A percentile compares a stretch with the other conserved stretches of the same genome.
Evolutionary conservation across 2,329 filamentous ascomycete species (phyloP).

Genomic region (Fusarium chaquense): DNA sequence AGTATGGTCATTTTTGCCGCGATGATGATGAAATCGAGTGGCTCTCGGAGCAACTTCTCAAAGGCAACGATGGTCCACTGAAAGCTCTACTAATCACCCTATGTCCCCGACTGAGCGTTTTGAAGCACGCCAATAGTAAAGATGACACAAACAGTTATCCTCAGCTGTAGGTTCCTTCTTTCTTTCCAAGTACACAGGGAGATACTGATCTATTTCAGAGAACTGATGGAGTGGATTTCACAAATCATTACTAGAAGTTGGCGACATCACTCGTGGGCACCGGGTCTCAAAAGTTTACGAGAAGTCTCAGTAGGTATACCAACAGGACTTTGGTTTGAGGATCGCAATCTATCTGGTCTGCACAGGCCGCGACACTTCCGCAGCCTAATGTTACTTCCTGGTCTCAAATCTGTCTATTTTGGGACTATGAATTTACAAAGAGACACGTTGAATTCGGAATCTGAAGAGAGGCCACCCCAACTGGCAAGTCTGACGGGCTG

Average conservation of each 20-base stretch:
- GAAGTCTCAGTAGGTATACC: not conserved
- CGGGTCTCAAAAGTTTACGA: not conserved
- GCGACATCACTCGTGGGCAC: not conserved
- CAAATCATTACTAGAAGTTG: not conserved
- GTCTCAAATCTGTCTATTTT: not conserved
- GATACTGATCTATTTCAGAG: not conserved
- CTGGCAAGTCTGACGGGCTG: not conserved
- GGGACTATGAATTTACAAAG: not conserved
- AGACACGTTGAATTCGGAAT: no score
- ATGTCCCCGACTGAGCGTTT: not conserved
- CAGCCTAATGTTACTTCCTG: not conserved
- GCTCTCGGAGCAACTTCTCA: not conserved
- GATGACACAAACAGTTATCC: accelerated
- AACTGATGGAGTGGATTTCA: not conserved
- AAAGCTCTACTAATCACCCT: not conserved
- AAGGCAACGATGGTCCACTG: not conserved
- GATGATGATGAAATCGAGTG: not conserved
- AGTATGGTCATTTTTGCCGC: not conserved
- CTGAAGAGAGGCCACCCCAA: not conserved
- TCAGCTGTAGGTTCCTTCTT: not conserved
- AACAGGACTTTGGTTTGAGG: not conserved
- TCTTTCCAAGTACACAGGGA: accelerated
- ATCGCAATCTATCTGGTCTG: not conserved
- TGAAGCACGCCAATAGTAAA: not conserved
- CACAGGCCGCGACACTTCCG: not conserved